phyloP scores from a whole-genome alignment of 768 basidiomycete genomes.

The Lactifluus subvellereus region DNA sequence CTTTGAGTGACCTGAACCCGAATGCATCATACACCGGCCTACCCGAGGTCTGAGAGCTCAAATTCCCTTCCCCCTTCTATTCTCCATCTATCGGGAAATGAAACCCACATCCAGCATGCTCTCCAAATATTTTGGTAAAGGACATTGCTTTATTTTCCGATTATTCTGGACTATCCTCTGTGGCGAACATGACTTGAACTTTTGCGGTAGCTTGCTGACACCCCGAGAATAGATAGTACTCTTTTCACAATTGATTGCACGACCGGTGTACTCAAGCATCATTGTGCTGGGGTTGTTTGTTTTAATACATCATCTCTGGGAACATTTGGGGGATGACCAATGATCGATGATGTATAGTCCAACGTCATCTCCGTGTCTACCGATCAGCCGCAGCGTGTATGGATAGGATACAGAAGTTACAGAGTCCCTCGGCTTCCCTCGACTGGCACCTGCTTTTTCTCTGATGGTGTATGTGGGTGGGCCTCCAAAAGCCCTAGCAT shows the following conservation, averaged over 20 bases:
- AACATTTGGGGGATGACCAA: too few relatives aligned
- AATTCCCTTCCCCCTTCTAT: neutral
- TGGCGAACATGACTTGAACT: neutral
- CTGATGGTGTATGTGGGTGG: too few relatives aligned
- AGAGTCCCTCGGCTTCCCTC: too few relatives aligned
- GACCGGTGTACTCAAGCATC: too few relatives aligned
- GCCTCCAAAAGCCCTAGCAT: too few relatives aligned
- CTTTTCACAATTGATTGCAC: neutral
- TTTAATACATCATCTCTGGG: neutral
- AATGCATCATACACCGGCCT: conserved; percentile 14
- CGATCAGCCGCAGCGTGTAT: too few relatives aligned
- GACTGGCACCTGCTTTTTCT: too few relatives aligned
- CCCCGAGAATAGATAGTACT: neutral
- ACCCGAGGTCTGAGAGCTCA: conserved; percentile 16
- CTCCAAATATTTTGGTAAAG: neutral
- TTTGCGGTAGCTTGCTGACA: neutral
- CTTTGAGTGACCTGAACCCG: conserved; percentile 14
- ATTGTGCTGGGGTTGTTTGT: too few relatives aligned
- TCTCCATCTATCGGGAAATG: neutral
- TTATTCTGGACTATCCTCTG: neutral
- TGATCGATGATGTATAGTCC: too few relatives aligned
- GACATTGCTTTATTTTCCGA: neutral
- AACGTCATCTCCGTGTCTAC: too few relatives aligned
- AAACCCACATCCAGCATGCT: neutral
- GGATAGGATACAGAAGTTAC: too few relatives aligned